Percentiles rank a stretch among this genome's conserved stretches.
These are phyloP conservation scores for Chimonanthus salicifolius DNA, from an alignment of 164 flowering plant species.

Conservation along the genomic window DNA sequence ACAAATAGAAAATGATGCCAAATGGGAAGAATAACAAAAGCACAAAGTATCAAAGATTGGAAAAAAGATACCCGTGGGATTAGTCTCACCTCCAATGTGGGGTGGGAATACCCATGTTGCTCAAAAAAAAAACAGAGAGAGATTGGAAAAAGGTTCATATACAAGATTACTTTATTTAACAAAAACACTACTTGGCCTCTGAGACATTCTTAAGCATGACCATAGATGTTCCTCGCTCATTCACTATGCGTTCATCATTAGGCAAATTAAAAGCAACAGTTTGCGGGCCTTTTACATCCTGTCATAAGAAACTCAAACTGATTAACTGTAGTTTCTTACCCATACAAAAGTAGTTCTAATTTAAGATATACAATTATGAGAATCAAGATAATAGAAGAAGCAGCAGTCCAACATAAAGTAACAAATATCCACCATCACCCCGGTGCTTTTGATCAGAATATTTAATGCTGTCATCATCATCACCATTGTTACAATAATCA, in stretches of 20 bases:
- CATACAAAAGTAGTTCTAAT: no score
- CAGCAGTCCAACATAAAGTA: not conserved
- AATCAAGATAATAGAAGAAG: not conserved
- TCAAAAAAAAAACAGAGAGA: no score
- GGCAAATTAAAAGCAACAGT: slow-evolving; percentile 96
- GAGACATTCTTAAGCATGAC: slow-evolving; percentile 94
- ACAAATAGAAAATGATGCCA: not conserved
- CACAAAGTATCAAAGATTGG: no score
- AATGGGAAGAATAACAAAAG: no score
- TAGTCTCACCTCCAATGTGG: no score
- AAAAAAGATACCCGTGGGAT: no score
- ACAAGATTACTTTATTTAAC: not conserved
- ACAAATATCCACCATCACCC: no score
- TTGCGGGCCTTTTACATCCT: slow-evolving; percentile 98
- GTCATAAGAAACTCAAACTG: slow-evolving; percentile 7
- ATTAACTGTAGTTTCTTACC: not conserved
- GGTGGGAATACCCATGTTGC: no score
- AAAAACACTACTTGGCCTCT: slow-evolving; percentile 74
- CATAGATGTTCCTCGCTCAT: slow-evolving; percentile 94
- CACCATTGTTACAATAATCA: no score
- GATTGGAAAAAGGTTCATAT: not conserved
- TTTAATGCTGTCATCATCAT: no score
- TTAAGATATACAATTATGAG: no score
- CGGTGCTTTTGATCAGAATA: no score
- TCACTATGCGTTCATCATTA: slow-evolving; percentile 92